A percentile compares a stretch with the other conserved stretches of the same genome.
These are phyloP conservation scores for Lactuca saligna DNA, from an alignment of 129 eudicot species.

Conservation along the genomic window DNA sequence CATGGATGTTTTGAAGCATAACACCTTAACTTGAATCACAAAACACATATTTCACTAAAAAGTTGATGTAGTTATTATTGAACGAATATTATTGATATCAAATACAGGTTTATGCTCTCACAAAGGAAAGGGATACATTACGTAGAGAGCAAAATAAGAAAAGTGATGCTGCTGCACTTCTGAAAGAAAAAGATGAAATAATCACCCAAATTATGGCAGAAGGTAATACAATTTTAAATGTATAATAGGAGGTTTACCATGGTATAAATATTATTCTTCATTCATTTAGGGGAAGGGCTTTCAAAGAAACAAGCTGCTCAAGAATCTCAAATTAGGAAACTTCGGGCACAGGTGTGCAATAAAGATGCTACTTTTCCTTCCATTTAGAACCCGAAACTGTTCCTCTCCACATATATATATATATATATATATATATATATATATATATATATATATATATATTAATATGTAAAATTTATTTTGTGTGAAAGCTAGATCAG, in stretches of 20 bases:
- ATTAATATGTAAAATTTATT: conserved; percentile 4
- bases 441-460: no score
- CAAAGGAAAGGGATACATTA: conserved; percentile 88
- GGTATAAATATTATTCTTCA: not conserved
- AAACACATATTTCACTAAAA: no score
- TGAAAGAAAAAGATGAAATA: conserved; percentile 96
- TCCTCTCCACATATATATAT: conserved; percentile 19
- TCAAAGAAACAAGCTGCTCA: conserved; percentile 98
- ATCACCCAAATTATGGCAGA: conserved; percentile 95
- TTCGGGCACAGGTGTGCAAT: conserved; percentile 79
- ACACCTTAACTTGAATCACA: no score
- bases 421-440: no score
- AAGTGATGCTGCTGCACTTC: conserved; percentile 95
- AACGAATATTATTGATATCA: not conserved
- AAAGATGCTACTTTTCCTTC: conserved; percentile 10
- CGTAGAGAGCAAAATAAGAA: conserved; percentile 91
- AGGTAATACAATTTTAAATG: conserved; percentile 42
- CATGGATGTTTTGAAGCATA: no score
- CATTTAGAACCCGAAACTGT: conserved; percentile 11
- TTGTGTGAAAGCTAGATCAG: conserved; percentile 80
- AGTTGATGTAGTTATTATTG: conserved; percentile 6
- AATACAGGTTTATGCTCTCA: conserved; percentile 87
- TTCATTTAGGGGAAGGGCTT: conserved; percentile 74
- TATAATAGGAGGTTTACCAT: not conserved
- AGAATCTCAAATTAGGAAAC: conserved; percentile 83